Conservation (phyloP, 345 rosid species). For the Triadica sebifera region DNA sequence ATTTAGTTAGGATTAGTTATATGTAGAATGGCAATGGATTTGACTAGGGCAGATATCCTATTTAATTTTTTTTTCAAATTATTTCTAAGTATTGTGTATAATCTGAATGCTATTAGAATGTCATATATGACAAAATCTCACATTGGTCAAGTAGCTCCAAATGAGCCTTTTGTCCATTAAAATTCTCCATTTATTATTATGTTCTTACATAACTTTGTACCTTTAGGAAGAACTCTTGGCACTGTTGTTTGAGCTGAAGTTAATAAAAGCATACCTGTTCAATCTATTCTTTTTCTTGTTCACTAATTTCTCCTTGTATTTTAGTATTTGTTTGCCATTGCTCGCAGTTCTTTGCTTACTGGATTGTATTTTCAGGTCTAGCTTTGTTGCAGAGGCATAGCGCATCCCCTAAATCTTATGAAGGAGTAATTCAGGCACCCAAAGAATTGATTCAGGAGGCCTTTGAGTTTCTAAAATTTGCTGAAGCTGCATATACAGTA, state of each 20-base stretch:
- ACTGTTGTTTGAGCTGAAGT: not conserved
- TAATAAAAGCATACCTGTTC: not conserved
- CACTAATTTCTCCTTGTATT: not conserved
- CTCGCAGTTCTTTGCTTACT: not conserved
- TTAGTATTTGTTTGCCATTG: not conserved
- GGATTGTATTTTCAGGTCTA: constrained; percentile 53
- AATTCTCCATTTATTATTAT: not conserved
- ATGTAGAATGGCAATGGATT: not conserved
- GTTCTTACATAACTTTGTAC: not conserved
- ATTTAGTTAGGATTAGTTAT: not conserved
- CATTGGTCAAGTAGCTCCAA: not conserved
- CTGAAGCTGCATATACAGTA: constrained; percentile 97
- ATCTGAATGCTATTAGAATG: not conserved
- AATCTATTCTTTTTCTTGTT: not conserved
- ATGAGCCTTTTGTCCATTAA: not conserved
- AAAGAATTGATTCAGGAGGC: constrained; percentile 58
- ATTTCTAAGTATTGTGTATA: not conserved
- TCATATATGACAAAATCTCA: not conserved
- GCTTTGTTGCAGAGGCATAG: constrained; percentile 71
- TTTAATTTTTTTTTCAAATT: not conserved
- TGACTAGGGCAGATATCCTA: not conserved
- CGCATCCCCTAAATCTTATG: constrained; percentile 39
- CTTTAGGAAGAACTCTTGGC: not conserved
- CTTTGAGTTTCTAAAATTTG: constrained; percentile 64
- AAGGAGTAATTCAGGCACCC: constrained; percentile 58